These are phyloP conservation scores for Saccharomycopsis hybrid DNA, from an alignment of 1,139 yeast genomes.

Conservation along the genomic window DNA sequence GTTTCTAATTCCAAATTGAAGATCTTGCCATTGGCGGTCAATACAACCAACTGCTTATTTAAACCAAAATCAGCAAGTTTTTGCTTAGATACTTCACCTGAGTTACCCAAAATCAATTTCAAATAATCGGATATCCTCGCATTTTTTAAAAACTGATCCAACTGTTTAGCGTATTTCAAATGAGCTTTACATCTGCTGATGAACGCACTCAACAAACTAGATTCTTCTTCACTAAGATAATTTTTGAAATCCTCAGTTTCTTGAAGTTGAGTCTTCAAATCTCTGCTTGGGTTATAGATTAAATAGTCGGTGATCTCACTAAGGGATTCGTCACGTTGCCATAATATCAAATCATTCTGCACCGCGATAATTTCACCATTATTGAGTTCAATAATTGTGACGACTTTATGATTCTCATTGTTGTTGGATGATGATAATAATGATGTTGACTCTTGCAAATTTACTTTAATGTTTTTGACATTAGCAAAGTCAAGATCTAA, in stretches of 20 bases:
- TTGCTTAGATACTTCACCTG: constrained; percentile 12
- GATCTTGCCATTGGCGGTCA: constrained; percentile 22
- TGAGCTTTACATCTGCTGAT: constrained; percentile 38
- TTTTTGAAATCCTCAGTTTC: constrained; percentile 29
- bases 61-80: constrained; percentile 19
- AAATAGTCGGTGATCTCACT: constrained; percentile 34
- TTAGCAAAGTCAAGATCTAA: constrained; percentile 23
- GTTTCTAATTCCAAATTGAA: constrained; percentile 32
- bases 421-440: constrained; percentile 23
- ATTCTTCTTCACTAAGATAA: constrained; percentile 35
- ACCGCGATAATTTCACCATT: constrained; percentile 25
- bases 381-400: constrained; percentile 22
- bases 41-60: constrained; percentile 21
- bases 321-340: constrained; percentile 46
- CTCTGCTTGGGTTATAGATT: constrained; percentile 31
- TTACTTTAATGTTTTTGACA: constrained; percentile 23
- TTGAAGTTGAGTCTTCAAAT: constrained; percentile 26
- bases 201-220: constrained; percentile 37
- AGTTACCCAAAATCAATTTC: constrained; percentile 12
- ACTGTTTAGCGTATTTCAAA: constrained; percentile 21
- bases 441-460: too few species aligned
- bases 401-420: constrained; percentile 23
- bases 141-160: constrained; percentile 20
- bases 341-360: constrained; percentile 23
- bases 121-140: constrained; percentile 7